A percentile compares a stretch with the other conserved stretches of the same genome.
Conservation (phyloP, 208 protist species). For the Crithidia acanthocephali region DNA sequence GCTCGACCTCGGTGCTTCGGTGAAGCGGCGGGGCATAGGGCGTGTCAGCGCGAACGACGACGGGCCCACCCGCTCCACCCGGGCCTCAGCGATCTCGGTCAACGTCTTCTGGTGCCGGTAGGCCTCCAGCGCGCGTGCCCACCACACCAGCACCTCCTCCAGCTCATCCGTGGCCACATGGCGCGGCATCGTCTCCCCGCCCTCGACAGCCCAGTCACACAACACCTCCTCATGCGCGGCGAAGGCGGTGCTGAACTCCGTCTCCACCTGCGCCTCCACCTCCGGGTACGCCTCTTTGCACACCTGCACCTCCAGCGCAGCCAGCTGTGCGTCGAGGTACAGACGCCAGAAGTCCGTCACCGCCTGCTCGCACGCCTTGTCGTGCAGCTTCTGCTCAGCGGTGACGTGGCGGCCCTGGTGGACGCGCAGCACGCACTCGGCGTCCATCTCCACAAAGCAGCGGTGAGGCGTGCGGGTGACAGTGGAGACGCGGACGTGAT, state of each 20-base stretch:
- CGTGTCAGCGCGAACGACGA: constrained; percentile 24
- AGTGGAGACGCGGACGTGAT: constrained; percentile 32
- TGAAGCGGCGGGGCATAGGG: constrained; percentile 22
- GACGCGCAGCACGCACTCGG: constrained; percentile 23
- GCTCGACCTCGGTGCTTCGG: background rate
- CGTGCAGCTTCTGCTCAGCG: constrained; percentile 7
- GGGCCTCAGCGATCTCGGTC: constrained; percentile 34
- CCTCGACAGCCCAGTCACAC: constrained; percentile 34
- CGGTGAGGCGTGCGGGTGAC: constrained; percentile 49
- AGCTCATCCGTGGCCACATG: constrained; percentile 29
- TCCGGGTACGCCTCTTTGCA: constrained; percentile 14
- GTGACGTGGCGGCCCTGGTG: constrained; percentile 9
- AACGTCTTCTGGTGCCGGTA: constrained; percentile 46
- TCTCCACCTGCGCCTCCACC: constrained; percentile 3
- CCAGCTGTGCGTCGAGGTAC: constrained; percentile 21
- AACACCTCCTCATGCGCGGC: constrained; percentile 36
- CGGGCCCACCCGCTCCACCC: constrained; percentile 11
- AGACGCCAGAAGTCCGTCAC: constrained; percentile 9
- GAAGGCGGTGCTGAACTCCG: constrained; percentile 22
- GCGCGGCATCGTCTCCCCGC: constrained; percentile 17
- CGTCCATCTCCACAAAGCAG: constrained; percentile 56
- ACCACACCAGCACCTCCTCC: constrained; percentile 43
- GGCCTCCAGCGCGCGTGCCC: constrained; percentile 34
- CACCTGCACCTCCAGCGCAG: constrained; percentile 11
- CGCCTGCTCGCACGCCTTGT: background rate